phyloP scores from a whole-genome alignment of 164 flowering plant species.

The Liquidambar formosana region DNA sequence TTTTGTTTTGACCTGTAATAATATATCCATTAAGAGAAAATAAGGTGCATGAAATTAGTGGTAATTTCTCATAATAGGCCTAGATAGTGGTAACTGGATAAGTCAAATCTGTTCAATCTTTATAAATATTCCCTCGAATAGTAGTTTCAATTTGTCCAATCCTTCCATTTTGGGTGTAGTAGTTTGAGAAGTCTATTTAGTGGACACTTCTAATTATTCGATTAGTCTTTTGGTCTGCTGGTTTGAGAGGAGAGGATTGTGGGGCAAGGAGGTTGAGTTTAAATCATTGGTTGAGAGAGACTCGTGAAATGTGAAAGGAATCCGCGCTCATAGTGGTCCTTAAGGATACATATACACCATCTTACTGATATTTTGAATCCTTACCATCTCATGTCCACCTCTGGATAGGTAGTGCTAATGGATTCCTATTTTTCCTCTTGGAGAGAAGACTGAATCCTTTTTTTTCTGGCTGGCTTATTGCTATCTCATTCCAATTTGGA shows the following conservation, averaged over 20 bases:
- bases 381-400: background rate
- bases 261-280: background rate
- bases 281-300: slow-evolving; percentile 4
- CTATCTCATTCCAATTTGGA: background rate
- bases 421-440: background rate
- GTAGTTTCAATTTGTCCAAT: background rate
- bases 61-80: too few species aligned
- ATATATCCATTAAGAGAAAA: background rate
- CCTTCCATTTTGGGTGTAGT: background rate
- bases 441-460: background rate
- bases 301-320: background rate
- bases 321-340: slow-evolving; percentile 1
- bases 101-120: too few species aligned
- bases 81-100: too few species aligned
- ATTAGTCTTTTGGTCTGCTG: background rate
- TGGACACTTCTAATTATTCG: background rate
- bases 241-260: background rate
- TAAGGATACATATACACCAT: background rate
- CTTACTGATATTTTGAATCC: slow-evolving; percentile 6
- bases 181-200: background rate
- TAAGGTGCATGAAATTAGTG: background rate
- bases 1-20: background rate
- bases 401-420: background rate
- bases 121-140: background rate
- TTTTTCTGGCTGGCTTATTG: background rate